Percentiles rank a stretch among this genome's conserved stretches.
Evolutionary conservation across 805 yeast genomes (phyloP).

Genomic region (Jamesozyma spencerorum): DNA sequence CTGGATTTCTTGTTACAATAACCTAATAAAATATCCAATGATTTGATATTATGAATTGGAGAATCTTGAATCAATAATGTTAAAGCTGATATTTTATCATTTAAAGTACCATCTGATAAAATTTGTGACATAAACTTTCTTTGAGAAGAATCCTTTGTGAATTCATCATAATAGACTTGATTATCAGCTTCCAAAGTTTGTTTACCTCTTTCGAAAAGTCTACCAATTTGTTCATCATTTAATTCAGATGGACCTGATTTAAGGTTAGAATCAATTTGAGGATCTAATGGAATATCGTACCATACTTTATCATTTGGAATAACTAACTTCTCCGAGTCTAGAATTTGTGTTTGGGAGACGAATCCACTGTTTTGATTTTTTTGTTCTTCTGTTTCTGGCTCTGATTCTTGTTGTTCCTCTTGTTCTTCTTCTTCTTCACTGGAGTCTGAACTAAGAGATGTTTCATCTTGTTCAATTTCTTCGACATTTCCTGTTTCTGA

Average conservation of each 20-base stretch:
- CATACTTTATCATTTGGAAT: constrained; percentile 64
- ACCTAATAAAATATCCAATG: constrained; percentile 65
- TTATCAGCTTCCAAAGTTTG: constrained; percentile 61
- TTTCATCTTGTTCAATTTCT: constrained; percentile 13
- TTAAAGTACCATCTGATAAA: constrained; percentile 83
- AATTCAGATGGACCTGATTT: constrained; percentile 19
- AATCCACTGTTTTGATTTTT: constrained; percentile 23
- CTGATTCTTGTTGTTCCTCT: constrained; percentile 20
- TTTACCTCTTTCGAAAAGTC: constrained; percentile 58
- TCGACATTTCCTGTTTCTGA: constrained; percentile 12
- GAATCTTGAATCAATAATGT: constrained; percentile 91
- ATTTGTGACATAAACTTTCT: constrained; percentile 82
- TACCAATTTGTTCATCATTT: constrained; percentile 47
- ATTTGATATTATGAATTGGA: constrained; percentile 79
- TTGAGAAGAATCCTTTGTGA: constrained; percentile 68
- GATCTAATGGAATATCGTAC: constrained; percentile 52
- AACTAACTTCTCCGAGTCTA: constrained; percentile 45
- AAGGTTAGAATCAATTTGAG: constrained; percentile 16
- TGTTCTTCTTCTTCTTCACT: constrained; percentile 26
- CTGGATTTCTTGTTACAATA: constrained; percentile 87
- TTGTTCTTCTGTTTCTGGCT: constrained; percentile 18
- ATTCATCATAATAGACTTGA: constrained; percentile 58
- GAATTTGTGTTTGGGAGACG: constrained; percentile 32
- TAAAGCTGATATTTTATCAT: constrained; percentile 90
- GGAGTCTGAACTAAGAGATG: constrained; percentile 11